Evolutionary conservation across 257 asterid species (phyloP), one percentile per base, ranked within the genome.

Genomic region (Petrea volubilis): DNA sequence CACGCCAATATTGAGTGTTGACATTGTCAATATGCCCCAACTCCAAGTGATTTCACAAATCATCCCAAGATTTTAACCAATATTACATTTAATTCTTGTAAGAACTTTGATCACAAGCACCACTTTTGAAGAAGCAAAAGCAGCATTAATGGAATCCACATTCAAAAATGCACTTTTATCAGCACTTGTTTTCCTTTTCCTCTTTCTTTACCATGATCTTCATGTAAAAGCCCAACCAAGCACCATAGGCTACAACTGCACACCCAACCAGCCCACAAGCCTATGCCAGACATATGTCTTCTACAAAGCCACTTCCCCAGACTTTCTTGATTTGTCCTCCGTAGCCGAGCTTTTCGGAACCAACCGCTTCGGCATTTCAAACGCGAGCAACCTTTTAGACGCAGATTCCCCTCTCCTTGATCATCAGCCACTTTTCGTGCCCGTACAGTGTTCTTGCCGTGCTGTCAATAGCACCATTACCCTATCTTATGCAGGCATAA

Each of bases 311-410:
- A 12, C 11, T 12, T 7, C 88, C 6, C 99, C 99, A 2, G 59
- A 69, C 10, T 85, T 72, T 34, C 90, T 85, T 34, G 92, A 95
- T 58, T 61, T 95, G 20, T 98, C 98, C 66, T 71, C 95, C 68
- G 71, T 92, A 12, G 90, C 86, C 24, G 99, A 92, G 23, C 94
- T 92, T 27, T 95, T 95, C 89, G 76, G 94, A 10, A 76, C 86
- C 60, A 88, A 95, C 80, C 90, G 99, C 8, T 82, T 74, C 55
- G 67, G 67, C 88, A 95, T 95, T 2, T 73, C 98, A 0, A 72
- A 60, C 0, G 88, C 98, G 0, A 95, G 96, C 78, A 95, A 85
- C 47, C 85, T 95, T 34, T 84, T 96, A 9, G 25, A 74, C 10
- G 81, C 83, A 5, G 33, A 51, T 47, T 3, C 87, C 28, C 79